Base-by-base conservation (phyloP, 1,139 yeast genomes). In the Scheffersomyces stambukii region DNA sequence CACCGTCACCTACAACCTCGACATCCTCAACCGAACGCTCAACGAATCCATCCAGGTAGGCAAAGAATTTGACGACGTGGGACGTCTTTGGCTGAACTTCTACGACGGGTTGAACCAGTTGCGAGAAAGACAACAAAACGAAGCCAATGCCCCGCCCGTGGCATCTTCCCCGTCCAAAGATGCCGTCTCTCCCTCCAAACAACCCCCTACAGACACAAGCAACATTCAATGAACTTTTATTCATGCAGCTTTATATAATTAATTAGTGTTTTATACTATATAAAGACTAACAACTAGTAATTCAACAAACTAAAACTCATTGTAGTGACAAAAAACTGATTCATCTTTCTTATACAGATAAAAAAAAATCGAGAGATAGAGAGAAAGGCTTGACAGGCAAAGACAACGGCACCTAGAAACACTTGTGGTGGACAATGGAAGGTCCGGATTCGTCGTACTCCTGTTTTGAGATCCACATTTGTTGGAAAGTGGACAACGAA, bases 381-480 rank as follows among this genome's bases (percentile, higher is more conserved):
- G 20, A 28, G 21, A 28, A 23, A 18, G 24, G 20, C 21, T 13
- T 19, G 19, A 26, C 15, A 22, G 17, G n/a, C 17, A 11, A 25
- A 13, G 11, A 25, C 8, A 16, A 11, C 13, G 13, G 16, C 29
- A 13, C 61, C 84, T 86, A 91, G 91, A 91, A 91, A 83, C 98
- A 91, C 78, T 93, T 93, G 81, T 91, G 96, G 85, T 91, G 97
- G 63, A 91, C 98, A 65, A 91, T 91, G 43, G 96, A 88, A 60
- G 98, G 98, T 62, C 98, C 98, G 72, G 96, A 85, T 77, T 91
- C 98, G 81, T 91, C 97, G 81, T 89, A 89, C 77, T 88, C 96
- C 76, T 88, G 96, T 78, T 89, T 88, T 64, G 96, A 86, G 81
- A 88, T 85, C 96, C 96, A 88, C 96, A 88, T 86, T 75, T 88